Percentiles rank a stretch among this genome's conserved stretches.
Conservation (phyloP, 805 yeast species). For the Torulaspora gathmanii region DNA sequence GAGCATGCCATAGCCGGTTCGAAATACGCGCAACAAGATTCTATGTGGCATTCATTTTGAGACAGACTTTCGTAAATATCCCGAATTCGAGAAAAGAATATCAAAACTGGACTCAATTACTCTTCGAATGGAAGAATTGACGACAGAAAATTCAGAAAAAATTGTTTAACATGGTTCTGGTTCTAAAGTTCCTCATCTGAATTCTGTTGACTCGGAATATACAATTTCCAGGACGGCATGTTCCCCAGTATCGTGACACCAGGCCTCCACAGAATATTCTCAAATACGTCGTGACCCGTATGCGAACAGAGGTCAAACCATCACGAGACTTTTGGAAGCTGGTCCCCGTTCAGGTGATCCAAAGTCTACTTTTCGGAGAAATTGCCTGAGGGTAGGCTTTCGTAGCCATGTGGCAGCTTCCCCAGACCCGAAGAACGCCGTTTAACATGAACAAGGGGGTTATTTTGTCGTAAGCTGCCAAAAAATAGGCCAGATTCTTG, state of each 20-base stretch:
- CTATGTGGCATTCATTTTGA: conserved; percentile 42
- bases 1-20: too few relatives aligned
- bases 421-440: not conserved
- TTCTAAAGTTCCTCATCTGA: conserved; percentile 25
- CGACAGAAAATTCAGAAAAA: conserved; percentile 6
- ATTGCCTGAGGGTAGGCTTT: not conserved
- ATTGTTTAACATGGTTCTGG: conserved; percentile 5
- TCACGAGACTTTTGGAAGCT: too few relatives aligned
- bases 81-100: conserved; percentile 33
- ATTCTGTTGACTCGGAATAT: too few relatives aligned
- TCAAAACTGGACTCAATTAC: conserved; percentile 24
- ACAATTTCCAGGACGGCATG: too few relatives aligned
- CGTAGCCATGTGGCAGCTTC: not conserved
- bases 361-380: not conserved
- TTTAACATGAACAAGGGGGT: not conserved
- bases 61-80: conserved; percentile 32
- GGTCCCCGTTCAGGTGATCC: too few relatives aligned
- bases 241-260: too few relatives aligned
- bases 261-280: too few relatives aligned
- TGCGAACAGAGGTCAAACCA: too few relatives aligned
- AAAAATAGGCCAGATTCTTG: too few relatives aligned
- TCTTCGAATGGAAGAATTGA: conserved; percentile 23
- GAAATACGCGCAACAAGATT: conserved; percentile 31
- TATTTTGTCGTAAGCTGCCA: not conserved
- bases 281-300: too few relatives aligned